Base-by-base conservation (phyloP, 495 filamentous ascomycete genomes). In the Podospora fimiseda region DNA sequence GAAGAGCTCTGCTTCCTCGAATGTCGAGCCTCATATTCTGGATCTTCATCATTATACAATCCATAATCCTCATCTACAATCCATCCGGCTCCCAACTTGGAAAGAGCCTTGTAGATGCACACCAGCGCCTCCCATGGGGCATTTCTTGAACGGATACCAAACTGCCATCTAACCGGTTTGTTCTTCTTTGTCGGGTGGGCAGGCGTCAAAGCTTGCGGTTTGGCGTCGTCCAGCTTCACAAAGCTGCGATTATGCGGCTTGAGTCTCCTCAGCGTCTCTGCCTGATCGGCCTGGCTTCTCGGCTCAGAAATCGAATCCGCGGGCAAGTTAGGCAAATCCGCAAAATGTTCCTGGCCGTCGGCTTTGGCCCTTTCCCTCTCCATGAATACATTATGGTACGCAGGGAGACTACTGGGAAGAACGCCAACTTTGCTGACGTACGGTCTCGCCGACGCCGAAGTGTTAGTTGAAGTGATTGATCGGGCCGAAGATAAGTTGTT, bases 131-230 rank as follows among this genome's bases (percentile, higher is more conserved):
- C 93, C 23, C 91, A 84, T 0, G 94, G 93, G 19, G 89, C 87
- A 66, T 96, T 98, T 24, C 94, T 79, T 19, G 87, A 92, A 1
- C 93, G 82, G 53, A 98, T 98, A 24, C 93, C 93, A 63, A 97
- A 98, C 68, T 97, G 94, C 93, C 93, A 98, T 53, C 89, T 87
- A 1, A 89, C 88, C 2, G 83, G 80, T 49, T 80, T 80, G 22
- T 67, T 71, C 67, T 84, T 87, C 65, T 87, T 91, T 18, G 39
- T 67, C 42, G 82, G 70, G 20, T 80, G 76, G 20, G 74, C 72
- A 7, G 82, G 78, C 11, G 81, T 81, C 56, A 81, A 80, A 3
- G 74, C 74, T 44, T 86, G 85, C 1, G 89, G 88, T 24, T 69
- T 74, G n/a, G 68, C 81, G 56, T 74, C 80, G 62, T 79, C 80